These are phyloP conservation scores for Fusarium albosuccineum DNA, from an alignment of 2,329 filamentous ascomycete genomes.

Conservation along the genomic window DNA sequence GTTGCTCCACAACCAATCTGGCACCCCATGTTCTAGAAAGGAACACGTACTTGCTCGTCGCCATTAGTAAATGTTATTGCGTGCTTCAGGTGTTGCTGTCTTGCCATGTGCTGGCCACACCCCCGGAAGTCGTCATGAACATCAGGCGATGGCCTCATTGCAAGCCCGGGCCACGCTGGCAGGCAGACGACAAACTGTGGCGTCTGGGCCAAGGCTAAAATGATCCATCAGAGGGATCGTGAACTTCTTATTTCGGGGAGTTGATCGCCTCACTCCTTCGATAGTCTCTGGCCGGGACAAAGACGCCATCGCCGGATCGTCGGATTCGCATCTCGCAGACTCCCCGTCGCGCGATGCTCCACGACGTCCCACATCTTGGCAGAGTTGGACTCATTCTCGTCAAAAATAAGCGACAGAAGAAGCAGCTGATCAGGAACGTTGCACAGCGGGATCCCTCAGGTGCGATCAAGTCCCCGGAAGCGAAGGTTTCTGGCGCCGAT, in stretches of 20 bases:
- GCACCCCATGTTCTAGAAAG: background rate
- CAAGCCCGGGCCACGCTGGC: background rate
- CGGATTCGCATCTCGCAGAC: background rate
- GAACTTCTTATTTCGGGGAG: slow-evolving; percentile 28
- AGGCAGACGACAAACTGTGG: background rate
- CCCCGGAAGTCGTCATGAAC: background rate
- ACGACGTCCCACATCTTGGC: background rate
- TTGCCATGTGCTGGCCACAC: background rate
- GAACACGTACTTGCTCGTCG: slow-evolving; percentile 1
- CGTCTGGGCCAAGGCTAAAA: background rate
- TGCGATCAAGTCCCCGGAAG: slow-evolving; percentile 1
- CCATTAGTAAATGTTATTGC: slow-evolving; percentile 8
- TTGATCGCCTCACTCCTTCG: slow-evolving; percentile 26
- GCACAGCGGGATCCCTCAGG: background rate
- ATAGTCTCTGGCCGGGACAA: slow-evolving; percentile 14
- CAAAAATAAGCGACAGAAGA: background rate
- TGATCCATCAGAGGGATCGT: slow-evolving; percentile 6
- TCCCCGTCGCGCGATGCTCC: background rate
- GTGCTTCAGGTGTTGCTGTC: slow-evolving; percentile 6
- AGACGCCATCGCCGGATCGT: background rate
- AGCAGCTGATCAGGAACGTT: background rate
- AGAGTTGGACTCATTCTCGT: background rate
- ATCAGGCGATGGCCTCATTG: background rate
- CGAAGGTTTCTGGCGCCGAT: slow-evolving; percentile 10
- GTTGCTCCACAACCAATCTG: background rate